A percentile compares a stretch with the other conserved stretches of the same genome.
Conservation (phyloP, 2,329 filamentous ascomycete species). For the Pseudocercospora fuligena region DNA sequence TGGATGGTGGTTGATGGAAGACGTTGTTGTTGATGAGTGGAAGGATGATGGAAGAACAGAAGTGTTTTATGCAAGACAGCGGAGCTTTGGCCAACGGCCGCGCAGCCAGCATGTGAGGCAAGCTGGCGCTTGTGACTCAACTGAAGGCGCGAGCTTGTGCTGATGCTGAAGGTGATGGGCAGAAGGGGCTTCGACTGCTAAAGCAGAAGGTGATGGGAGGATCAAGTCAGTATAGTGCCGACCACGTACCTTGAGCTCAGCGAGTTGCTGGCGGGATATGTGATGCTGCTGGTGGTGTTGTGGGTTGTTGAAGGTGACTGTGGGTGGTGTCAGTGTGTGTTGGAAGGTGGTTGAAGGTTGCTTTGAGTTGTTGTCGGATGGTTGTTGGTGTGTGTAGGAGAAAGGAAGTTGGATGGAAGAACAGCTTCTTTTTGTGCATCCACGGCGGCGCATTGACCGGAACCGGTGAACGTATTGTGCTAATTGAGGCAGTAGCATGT, state of each 20-base stretch:
- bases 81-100: slow-evolving; percentile 1
- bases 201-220: not conserved
- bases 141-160: not conserved
- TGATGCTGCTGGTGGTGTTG: not conserved
- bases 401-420: not conserved
- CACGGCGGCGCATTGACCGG: not conserved
- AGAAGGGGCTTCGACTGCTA: not conserved
- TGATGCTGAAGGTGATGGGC: not conserved
- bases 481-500: not conserved
- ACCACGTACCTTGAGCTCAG: slow-evolving; percentile 15
- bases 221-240: not conserved
- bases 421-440: not conserved
- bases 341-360: not conserved
- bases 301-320: not conserved
- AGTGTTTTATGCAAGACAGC: not conserved
- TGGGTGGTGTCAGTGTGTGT: slow-evolving; percentile 4
- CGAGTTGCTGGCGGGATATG: not conserved
- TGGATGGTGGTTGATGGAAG: not conserved
- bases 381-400: slow-evolving; percentile 1
- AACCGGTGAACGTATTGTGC: not conserved
- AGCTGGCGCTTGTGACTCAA: slow-evolving; percentile 1
- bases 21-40: slow-evolving; percentile 4
- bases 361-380: not conserved
- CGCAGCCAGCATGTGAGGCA: slow-evolving; percentile 10
- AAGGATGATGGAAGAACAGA: not conserved